Percentiles rank a stretch among this genome's conserved stretches.
These are phyloP conservation scores for Sporisorium scitamineum DNA, from an alignment of 1,284 basidiomycete species.

Conservation along the genomic window DNA sequence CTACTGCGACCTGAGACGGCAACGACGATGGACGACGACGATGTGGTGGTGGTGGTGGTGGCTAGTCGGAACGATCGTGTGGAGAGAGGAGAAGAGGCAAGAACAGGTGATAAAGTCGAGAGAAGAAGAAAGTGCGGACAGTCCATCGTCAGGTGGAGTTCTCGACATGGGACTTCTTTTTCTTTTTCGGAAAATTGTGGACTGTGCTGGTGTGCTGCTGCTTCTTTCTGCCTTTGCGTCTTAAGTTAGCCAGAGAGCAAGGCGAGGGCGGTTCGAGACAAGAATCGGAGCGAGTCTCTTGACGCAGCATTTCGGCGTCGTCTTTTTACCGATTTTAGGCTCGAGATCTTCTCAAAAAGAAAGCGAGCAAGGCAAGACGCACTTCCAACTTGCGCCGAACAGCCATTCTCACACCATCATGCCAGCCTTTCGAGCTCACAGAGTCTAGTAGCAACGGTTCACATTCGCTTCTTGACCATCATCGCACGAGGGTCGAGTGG, in stretches of 20 bases:
- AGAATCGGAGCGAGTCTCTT: background rate
- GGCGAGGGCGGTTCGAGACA: background rate
- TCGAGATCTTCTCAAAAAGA: background rate
- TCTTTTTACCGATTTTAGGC: background rate
- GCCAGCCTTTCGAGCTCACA: background rate
- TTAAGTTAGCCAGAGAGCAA: no score
- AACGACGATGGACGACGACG: background rate
- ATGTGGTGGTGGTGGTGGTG: background rate
- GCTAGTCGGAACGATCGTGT: background rate
- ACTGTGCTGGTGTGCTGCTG: background rate
- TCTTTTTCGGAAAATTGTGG: constrained; percentile 6
- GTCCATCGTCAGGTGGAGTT: background rate
- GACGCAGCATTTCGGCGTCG: no score
- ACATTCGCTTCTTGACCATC: no score
- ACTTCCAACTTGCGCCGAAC: no score
- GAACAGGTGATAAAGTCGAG: background rate
- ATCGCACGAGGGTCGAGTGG: no score
- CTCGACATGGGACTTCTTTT: background rate
- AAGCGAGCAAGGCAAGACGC: no score
- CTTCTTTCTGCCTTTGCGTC: background rate
- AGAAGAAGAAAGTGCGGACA: background rate
- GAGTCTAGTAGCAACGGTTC: background rate
- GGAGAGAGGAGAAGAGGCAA: background rate
- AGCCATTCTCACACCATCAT: background rate
- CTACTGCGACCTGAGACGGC: background rate